phyloP scores from a whole-genome alignment of 2,329 filamentous ascomycete genomes.

The Chaetoscypha palmicola region DNA sequence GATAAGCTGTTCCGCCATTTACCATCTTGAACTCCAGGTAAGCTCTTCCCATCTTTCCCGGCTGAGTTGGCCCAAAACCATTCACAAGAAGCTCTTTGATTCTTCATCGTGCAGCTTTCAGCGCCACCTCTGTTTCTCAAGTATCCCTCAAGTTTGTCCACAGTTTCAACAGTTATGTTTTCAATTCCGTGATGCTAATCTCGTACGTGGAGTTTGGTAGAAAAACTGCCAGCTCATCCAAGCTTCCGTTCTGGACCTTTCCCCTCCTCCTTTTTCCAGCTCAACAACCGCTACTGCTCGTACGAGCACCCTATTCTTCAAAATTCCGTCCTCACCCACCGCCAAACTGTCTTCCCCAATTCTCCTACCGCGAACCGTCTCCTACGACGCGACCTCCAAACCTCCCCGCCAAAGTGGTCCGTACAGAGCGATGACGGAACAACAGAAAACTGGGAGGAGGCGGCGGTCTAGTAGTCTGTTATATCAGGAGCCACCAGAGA shows the following conservation, averaged over 20 bases:
- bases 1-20: background rate
- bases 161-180: too few species aligned
- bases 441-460: conserved; percentile 65
- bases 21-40: background rate
- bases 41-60: background rate
- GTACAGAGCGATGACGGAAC: conserved; percentile 48
- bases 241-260: background rate
- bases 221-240: background rate
- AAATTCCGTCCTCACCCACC: conserved; percentile 52
- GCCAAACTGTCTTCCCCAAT: conserved; percentile 93
- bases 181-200: too few species aligned
- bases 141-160: too few species aligned
- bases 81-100: too few species aligned
- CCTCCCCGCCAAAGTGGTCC: conserved; percentile 52
- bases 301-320: conserved; percentile 26
- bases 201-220: too few species aligned
- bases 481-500: conserved; percentile 94
- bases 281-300: conserved; percentile 19
- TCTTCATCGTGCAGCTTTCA: too few species aligned
- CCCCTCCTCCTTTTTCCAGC: background rate
- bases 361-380: conserved; percentile 81
- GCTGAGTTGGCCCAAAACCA: background rate
- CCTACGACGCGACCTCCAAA: conserved; percentile 78
- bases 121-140: too few species aligned
- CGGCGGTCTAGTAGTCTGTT: conserved; percentile 95